Evolutionary conservation across 371 early-diverging fungal species (phyloP).

Genomic region (Blakeslea trispora): DNA sequence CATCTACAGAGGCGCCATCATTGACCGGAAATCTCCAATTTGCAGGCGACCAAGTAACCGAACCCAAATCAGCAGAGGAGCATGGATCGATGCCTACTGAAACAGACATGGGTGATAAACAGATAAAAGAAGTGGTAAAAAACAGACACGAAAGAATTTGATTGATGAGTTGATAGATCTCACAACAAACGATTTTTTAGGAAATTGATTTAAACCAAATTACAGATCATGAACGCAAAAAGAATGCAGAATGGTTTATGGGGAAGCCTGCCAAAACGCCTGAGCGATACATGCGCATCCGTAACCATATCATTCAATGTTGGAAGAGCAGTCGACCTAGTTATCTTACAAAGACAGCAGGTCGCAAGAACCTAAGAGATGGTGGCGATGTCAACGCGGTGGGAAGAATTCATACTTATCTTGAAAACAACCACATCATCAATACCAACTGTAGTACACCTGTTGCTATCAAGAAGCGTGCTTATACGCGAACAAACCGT

Average conservation of each 20-base stretch:
- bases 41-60: no score
- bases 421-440: constrained; percentile 78
- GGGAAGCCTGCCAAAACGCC: constrained; percentile 79
- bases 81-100: no score
- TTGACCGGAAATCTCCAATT: no score
- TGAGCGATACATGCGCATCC: constrained; percentile 78
- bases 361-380: constrained; percentile 38
- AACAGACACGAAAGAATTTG: no score
- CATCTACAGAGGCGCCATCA: no score
- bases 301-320: constrained; percentile 78
- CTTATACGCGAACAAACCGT: constrained; percentile 6
- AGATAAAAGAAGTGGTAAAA: no score
- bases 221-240: constrained; percentile 58
- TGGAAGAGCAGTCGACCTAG: constrained; percentile 69
- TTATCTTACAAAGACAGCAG: constrained; percentile 62
- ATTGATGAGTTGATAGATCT: no score
- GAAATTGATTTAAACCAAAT: constrained; percentile 33
- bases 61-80: no score
- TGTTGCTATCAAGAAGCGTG: constrained; percentile 2
- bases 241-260: constrained; percentile 73
- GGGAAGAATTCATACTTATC: constrained; percentile 79
- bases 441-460: constrained; percentile 53
- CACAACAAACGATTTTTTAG: no score
- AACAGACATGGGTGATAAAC: no score
- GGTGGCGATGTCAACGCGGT: constrained; percentile 92